Evolutionary conservation across 495 filamentous ascomycete species (phyloP).

Genomic region (Penicillium tannophilum): DNA sequence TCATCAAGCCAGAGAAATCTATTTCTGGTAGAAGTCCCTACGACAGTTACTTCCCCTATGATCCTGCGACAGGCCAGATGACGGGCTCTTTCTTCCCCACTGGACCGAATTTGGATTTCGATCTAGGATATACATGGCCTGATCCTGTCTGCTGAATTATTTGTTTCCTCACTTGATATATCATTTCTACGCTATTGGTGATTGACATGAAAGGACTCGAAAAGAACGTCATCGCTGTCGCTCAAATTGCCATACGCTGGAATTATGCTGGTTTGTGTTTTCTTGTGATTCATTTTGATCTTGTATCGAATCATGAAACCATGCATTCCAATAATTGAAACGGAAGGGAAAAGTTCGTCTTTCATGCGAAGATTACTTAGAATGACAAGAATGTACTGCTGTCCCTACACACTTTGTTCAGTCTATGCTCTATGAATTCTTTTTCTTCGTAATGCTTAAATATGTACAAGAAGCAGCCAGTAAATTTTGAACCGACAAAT

Average conservation of each 20-base stretch:
- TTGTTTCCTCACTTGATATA: neutral
- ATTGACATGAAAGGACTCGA: neutral
- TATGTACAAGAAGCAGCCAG: neutral
- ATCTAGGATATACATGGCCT: slow-evolving; percentile 38
- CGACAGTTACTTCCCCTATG: slow-evolving; percentile 44
- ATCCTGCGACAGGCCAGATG: slow-evolving; percentile 43
- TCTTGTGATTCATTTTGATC: slow-evolving; percentile 1
- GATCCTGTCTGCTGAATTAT: slow-evolving; percentile 32
- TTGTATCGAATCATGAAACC: slow-evolving; percentile 5
- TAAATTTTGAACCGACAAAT: no score
- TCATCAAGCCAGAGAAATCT: slow-evolving; percentile 31
- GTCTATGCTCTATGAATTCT: neutral
- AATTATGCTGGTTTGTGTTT: slow-evolving; percentile 7
- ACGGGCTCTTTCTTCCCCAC: slow-evolving; percentile 45
- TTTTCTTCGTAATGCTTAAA: neutral
- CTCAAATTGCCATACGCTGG: slow-evolving; percentile 10
- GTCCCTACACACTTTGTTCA: neutral
- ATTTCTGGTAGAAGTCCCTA: slow-evolving; percentile 22
- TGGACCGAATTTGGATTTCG: slow-evolving; percentile 35
- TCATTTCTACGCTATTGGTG: neutral
- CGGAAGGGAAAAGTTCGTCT: slow-evolving; percentile 5
- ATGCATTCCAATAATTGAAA: slow-evolving; percentile 6
- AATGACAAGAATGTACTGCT: slow-evolving; percentile 4
- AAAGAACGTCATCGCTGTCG: neutral
- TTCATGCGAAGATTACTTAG: slow-evolving; percentile 6